phyloP scores from a whole-genome alignment of 139 green algal species.

The Coelastrella sp. region DNA sequence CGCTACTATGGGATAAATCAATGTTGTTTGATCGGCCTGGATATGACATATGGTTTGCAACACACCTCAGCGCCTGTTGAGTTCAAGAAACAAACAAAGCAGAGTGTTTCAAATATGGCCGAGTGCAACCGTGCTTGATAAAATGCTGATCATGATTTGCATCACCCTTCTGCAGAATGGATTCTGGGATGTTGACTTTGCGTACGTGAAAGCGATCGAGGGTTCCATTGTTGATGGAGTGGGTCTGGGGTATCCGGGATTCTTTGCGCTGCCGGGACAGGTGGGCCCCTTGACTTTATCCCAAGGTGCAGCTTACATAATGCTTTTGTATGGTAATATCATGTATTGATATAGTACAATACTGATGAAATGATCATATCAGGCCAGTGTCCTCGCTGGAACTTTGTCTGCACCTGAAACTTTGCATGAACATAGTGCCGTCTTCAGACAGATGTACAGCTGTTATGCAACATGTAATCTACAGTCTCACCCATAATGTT shows the following conservation, averaged over 20 bases:
- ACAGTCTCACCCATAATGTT: background rate
- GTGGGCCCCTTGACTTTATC: background rate
- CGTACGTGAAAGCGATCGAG: constrained; percentile 44
- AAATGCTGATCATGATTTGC: background rate
- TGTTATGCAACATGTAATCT: background rate
- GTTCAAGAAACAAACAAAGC: too few species aligned
- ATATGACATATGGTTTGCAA: too few species aligned
- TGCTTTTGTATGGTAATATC: background rate
- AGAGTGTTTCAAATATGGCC: too few species aligned
- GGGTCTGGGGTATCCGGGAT: constrained; percentile 40
- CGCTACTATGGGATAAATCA: too few species aligned
- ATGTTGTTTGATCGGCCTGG: too few species aligned
- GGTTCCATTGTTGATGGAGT: constrained; percentile 44
- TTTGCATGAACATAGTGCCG: too few species aligned
- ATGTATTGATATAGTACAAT: background rate
- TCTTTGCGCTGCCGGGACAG: constrained; percentile 39
- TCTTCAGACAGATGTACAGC: too few species aligned
- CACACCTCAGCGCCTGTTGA: too few species aligned
- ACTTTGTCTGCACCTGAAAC: too few species aligned
- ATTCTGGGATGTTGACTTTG: constrained; percentile 41
- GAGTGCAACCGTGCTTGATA: too few species aligned
- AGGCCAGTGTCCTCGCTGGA: too few species aligned
- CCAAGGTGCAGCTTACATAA: background rate
- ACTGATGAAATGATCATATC: too few species aligned
- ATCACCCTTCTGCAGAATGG: constrained; percentile 18